Percentiles rank a stretch among this genome's conserved stretches.
phyloP scores from a whole-genome alignment of 257 asterid genomes.

The Leonotis leonurus region DNA sequence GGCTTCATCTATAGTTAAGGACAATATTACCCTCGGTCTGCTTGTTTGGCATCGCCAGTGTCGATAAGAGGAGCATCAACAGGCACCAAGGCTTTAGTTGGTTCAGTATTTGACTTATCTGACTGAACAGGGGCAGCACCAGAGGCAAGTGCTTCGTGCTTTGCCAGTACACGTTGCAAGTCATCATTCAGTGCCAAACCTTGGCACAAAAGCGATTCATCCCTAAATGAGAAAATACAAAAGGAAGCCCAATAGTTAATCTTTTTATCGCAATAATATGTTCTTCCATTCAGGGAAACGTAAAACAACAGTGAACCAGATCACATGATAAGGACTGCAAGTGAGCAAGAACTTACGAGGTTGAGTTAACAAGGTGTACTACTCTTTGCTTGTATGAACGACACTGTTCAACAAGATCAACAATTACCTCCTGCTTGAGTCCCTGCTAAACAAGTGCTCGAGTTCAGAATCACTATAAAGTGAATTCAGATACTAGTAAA shows the following conservation, averaged over 20 bases:
- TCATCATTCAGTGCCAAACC: constrained; percentile 91
- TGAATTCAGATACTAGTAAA: not conserved
- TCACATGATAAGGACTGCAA: constrained; percentile 8
- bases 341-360: constrained; percentile 69
- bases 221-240: constrained; percentile 43
- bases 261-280: too few species aligned
- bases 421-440: constrained; percentile 88
- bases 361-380: constrained; percentile 94
- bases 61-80: constrained; percentile 78
- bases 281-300: too few species aligned
- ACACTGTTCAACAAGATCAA: constrained; percentile 96
- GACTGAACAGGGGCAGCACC: constrained; percentile 43
- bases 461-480: not conserved
- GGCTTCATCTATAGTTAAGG: constrained; percentile 1
- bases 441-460: constrained; percentile 46
- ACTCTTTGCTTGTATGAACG: constrained; percentile 94
- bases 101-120: constrained; percentile 54
- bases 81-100: constrained; percentile 44
- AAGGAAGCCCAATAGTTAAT: constrained; percentile 6
- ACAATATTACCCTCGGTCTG: constrained; percentile 51
- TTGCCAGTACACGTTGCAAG: constrained; percentile 86
- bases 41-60: constrained; percentile 66
- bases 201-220: constrained; percentile 85
- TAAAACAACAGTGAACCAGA: not conserved
- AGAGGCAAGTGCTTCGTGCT: constrained; percentile 78